A percentile compares a stretch with the other conserved stretches of the same genome.
Conservation (phyloP, 768 basidiomycete genomes). For the Botryobasidium botryosum region DNA sequence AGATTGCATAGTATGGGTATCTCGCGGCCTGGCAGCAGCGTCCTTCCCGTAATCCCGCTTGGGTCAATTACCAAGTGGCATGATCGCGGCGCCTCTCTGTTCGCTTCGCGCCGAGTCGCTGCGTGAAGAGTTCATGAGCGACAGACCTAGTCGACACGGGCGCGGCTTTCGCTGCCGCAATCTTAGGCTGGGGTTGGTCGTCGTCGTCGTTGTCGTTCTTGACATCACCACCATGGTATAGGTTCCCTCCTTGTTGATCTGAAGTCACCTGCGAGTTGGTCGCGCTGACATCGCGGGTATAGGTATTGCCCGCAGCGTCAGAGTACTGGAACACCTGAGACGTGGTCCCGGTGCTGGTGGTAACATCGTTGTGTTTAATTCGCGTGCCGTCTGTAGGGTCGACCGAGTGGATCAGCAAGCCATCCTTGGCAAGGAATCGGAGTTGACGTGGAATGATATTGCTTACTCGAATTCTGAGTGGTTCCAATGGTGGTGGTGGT, state of each 20-base stretch:
- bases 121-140: too few species aligned
- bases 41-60: too few species aligned
- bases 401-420: not conserved
- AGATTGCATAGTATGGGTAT: too few species aligned
- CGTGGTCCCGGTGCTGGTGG: slow-evolving; percentile 50
- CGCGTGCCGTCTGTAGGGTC: slow-evolving; percentile 28
- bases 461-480: slow-evolving; percentile 37
- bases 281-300: slow-evolving; percentile 39
- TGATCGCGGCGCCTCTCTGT: too few species aligned
- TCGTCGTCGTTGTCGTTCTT: too few species aligned
- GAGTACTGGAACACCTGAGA: slow-evolving; percentile 48
- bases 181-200: too few species aligned
- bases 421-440: slow-evolving; percentile 1
- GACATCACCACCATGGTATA: too few species aligned
- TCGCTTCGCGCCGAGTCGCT: too few species aligned
- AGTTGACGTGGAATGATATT: not conserved
- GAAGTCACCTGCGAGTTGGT: slow-evolving; percentile 42
- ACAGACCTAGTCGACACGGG: too few species aligned
- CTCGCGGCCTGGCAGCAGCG: too few species aligned
- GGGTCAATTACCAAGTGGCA: too few species aligned
- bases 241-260: slow-evolving; percentile 38
- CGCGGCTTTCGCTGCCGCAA: too few species aligned
- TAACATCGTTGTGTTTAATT: slow-evolving; percentile 31
- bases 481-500: slow-evolving; percentile 39
- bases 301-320: slow-evolving; percentile 46